These are phyloP conservation scores for Perilla frutescens DNA, from an alignment of 257 asterid species.

Conservation along the genomic window DNA sequence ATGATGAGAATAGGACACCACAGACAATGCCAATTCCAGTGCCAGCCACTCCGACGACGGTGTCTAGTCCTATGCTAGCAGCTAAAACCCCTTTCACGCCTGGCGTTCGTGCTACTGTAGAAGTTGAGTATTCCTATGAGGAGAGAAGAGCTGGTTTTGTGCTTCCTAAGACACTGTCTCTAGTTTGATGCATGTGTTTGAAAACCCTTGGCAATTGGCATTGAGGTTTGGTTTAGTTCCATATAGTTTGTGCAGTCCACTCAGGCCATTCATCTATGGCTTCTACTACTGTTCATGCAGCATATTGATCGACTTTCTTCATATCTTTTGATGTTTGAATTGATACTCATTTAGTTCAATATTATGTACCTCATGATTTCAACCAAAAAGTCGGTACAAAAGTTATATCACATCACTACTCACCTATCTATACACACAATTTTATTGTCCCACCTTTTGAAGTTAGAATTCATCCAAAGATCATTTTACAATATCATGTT, in stretches of 20 bases:
- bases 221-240: conserved; percentile 20
- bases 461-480: no score
- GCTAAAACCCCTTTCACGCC: conserved; percentile 52
- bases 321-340: conserved; percentile 15
- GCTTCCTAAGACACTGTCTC: conserved; percentile 33
- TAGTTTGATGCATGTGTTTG: conserved; percentile 41
- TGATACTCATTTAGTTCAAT: background rate
- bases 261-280: conserved; percentile 35
- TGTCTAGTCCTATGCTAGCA: conserved; percentile 47
- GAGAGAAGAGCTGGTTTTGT: conserved; percentile 73
- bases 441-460: no score
- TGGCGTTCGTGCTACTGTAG: conserved; percentile 24
- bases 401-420: no score
- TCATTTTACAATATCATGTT: no score
- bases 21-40: conserved; percentile 49
- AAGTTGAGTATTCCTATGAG: conserved; percentile 65
- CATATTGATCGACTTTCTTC: conserved; percentile 11
- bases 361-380: background rate
- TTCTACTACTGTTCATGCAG: conserved; percentile 28
- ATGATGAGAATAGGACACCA: conserved; percentile 58
- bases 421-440: no score
- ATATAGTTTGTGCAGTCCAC: conserved; percentile 27
- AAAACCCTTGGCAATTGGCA: conserved; percentile 15
- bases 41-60: conserved; percentile 60
- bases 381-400: no score